These are phyloP conservation scores for Fraxinus americana DNA, from an alignment of 257 asterid genomes.

Conservation along the genomic window DNA sequence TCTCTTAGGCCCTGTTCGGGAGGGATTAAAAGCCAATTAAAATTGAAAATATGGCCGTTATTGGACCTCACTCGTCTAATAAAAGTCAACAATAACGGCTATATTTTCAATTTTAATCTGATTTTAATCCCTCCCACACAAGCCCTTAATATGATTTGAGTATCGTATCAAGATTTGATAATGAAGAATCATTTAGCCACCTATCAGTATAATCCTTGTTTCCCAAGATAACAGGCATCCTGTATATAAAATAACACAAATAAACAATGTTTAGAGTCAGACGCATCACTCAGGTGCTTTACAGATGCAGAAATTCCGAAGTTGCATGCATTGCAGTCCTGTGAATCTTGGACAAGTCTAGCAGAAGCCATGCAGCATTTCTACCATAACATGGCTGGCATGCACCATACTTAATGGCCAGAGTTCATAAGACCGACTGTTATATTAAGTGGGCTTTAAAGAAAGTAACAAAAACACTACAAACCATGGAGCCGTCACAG, in stretches of 20 bases:
- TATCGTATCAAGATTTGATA: slow-evolving; percentile 57
- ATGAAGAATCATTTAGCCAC: slow-evolving; percentile 67
- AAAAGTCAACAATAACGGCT: no score
- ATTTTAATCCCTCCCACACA: no score
- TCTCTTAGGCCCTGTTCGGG: no score
- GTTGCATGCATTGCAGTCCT: not conserved
- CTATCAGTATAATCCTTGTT: slow-evolving; percentile 63
- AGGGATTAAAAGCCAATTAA: no score
- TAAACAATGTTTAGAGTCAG: slow-evolving; percentile 5
- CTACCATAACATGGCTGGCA: not conserved
- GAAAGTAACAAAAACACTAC: slow-evolving; percentile 19
- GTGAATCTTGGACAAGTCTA: not conserved
- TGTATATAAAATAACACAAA: slow-evolving; percentile 46
- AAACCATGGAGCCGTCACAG: slow-evolving; percentile 91
- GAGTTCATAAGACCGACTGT: not conserved
- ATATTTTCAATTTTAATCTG: no score
- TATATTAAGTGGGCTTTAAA: slow-evolving; percentile 2
- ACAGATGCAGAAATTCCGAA: not conserved
- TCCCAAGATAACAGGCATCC: slow-evolving; percentile 96
- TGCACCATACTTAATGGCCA: not conserved
- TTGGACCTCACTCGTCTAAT: no score
- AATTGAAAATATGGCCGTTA: no score
- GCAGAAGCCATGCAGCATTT: not conserved
- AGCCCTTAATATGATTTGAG: slow-evolving; percentile 87
- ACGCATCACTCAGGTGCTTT: not conserved